phyloP scores from a whole-genome alignment of 192 early-diverging fungal species.

The Phycomyces blakesleeanus region DNA sequence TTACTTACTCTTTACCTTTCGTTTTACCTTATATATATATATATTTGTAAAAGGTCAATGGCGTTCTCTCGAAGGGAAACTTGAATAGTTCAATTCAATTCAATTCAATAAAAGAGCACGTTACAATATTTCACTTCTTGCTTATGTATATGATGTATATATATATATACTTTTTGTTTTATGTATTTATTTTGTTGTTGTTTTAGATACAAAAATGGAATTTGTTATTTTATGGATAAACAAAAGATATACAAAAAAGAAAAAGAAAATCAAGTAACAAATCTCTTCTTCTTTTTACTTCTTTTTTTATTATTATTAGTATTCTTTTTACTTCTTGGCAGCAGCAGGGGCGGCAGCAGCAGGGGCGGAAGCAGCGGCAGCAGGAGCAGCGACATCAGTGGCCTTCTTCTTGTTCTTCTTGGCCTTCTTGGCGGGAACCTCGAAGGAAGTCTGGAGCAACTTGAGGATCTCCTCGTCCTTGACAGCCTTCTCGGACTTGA shows the following conservation, averaged over 20 bases:
- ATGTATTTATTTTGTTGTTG: slow-evolving; percentile 4
- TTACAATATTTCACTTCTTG: too few relatives aligned
- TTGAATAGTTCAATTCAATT: too few relatives aligned
- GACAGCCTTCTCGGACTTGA: slow-evolving; percentile 85
- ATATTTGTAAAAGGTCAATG: slow-evolving; percentile 14
- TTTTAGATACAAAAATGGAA: not conserved
- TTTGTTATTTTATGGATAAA: too few relatives aligned
- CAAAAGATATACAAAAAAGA: not conserved
- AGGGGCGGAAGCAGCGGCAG: slow-evolving; percentile 6
- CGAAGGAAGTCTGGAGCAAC: slow-evolving; percentile 60
- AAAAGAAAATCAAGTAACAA: slow-evolving; percentile 2
- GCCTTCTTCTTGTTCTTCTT: slow-evolving; percentile 49
- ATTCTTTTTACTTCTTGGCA: slow-evolving; percentile 6
- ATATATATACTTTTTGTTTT: too few relatives aligned
- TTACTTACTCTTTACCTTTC: too few relatives aligned
- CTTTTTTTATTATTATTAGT: slow-evolving; percentile 3
- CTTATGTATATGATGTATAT: too few relatives aligned
- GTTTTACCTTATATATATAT: too few relatives aligned
- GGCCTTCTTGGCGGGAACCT: slow-evolving; percentile 45
- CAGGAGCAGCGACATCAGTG: slow-evolving; percentile 23
- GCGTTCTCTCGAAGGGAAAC: not conserved
- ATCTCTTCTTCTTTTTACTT: not conserved
- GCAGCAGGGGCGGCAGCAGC: slow-evolving; percentile 1
- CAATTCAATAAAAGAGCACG: too few relatives aligned
- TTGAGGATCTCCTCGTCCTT: slow-evolving; percentile 75